A percentile compares a stretch with the other conserved stretches of the same genome.
Conservation (phyloP, 495 filamentous ascomycete species). For the Aspergillus incahuasiensis region DNA sequence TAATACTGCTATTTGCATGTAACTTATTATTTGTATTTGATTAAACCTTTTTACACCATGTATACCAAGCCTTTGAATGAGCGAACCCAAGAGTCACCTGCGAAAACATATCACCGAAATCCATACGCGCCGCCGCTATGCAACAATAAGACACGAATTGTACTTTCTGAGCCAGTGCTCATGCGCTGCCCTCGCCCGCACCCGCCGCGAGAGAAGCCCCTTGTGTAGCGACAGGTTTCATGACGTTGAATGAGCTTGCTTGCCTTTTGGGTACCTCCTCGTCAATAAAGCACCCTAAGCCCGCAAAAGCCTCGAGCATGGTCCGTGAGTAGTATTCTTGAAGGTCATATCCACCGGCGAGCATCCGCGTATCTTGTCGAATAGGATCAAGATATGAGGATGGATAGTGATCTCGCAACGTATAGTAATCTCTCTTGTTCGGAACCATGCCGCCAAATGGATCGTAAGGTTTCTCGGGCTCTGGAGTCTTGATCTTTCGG, state of each 20-base stretch:
- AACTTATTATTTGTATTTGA: not conserved
- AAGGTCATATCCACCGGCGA: conserved; percentile 80
- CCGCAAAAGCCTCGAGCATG: conserved; percentile 84
- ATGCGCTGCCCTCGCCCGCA: not conserved
- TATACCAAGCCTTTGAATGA: conserved; percentile 2
- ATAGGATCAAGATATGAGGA: conserved; percentile 59
- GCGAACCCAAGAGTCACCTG: not conserved
- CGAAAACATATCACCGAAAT: not conserved
- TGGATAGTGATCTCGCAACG: conserved; percentile 61
- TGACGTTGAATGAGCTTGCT: conserved; percentile 11
- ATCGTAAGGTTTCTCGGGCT: conserved; percentile 77
- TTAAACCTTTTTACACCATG: conserved; percentile 8
- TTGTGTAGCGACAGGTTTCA: conserved; percentile 27
- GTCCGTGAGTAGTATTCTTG: conserved; percentile 74
- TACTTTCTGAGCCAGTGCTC: not conserved
- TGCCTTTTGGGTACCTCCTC: conserved; percentile 63
- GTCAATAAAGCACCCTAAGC: conserved; percentile 74
- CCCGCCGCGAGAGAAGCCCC: conserved; percentile 30
- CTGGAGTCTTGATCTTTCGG: conserved; percentile 56
- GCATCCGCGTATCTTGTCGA: conserved; percentile 53
- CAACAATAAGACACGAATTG: conserved; percentile 5
- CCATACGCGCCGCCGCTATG: conserved; percentile 52
- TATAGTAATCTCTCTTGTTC: conserved; percentile 63
- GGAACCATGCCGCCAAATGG: conserved; percentile 71
- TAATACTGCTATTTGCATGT: conserved; percentile 15